Base-by-base conservation (phyloP, 345 rosid genomes). In the Rhizophora mangle region DNA sequence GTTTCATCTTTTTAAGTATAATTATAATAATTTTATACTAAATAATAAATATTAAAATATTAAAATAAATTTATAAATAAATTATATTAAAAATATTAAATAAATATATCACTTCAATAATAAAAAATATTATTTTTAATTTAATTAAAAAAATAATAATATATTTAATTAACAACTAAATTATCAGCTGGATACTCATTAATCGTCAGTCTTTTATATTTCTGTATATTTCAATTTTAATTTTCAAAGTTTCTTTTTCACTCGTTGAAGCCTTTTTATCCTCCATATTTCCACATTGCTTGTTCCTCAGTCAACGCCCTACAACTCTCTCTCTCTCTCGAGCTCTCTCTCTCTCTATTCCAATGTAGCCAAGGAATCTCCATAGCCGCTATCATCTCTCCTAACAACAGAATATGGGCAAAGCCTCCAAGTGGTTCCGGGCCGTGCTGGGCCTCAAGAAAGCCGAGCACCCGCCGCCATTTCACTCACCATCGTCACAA, bases 351-450 rank as follows among this genome's bases (percentile, higher is more conserved):
- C 76, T 4, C 37, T 19, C 31, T 46, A 59, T 19, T 46, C 68
- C 73, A 75, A 61, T 65, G 74, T 64, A 27, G 37, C 60, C 59
- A 36, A 63, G 6, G 19, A 37, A 5, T 60, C 67, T 5, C 34
- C 47, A 10, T n/a, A 46, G 6, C 68, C 18, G 8, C 22, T 15
- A 8, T 15, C 20, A 7, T 29, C 19, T 18, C 58, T 8, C 67
- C 31, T 24, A 15, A 43, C 60, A 56, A 43, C 55, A 49, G 6
- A 39, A 47, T 16, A 96, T 96, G 99, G 98, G 93, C 32, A 96
- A 82, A 68, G 96, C 98, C 43, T 82, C 95, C 22, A 80, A 63
- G 74, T 92, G 98, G 98, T 85, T 96, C 73, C 85, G 87, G 24
- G 75, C 61, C 60, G 73, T 96, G 26, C 83, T 96, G 32, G 96